Conservation (phyloP, 768 basidiomycete species). For the Pleurotus salmoneostramineus region DNA sequence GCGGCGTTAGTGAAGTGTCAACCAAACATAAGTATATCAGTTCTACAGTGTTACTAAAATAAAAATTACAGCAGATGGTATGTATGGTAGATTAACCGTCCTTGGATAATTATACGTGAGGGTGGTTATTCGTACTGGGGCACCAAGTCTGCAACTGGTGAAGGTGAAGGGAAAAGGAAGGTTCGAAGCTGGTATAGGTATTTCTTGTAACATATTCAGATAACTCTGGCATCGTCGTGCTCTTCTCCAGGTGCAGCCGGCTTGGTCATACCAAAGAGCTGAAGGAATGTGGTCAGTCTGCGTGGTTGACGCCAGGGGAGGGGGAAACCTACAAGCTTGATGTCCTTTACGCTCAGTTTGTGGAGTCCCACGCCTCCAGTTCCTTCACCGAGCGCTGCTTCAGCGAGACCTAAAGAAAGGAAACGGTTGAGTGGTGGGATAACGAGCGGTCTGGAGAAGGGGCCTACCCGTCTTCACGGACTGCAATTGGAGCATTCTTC, state of each 20-base stretch:
- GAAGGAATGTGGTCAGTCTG: not conserved
- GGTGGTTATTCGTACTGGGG: no score
- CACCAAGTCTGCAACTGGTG: no score
- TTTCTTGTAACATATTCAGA: no score
- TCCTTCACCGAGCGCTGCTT: slow-evolving; percentile 71
- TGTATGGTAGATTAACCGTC: not conserved
- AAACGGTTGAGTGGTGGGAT: not conserved
- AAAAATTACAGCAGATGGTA: not conserved
- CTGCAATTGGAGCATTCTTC: slow-evolving; percentile 66
- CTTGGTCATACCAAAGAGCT: slow-evolving; percentile 35
- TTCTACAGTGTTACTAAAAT: not conserved
- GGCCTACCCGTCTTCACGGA: slow-evolving; percentile 55
- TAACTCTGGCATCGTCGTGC: not conserved
- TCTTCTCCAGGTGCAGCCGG: slow-evolving; percentile 7
- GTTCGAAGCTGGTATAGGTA: no score
- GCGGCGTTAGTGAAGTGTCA: no score
- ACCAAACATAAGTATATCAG: not conserved
- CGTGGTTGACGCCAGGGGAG: not conserved
- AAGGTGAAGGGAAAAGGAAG: no score
- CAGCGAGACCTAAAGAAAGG: slow-evolving; percentile 44
- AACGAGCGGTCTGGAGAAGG: not conserved
- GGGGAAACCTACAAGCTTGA: slow-evolving; percentile 45
- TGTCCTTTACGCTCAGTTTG: slow-evolving; percentile 66
- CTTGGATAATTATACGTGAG: no score
- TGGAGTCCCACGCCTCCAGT: slow-evolving; percentile 49